These are phyloP conservation scores for Sparassis latifolia DNA, from an alignment of 1,284 basidiomycete genomes.

Conservation along the genomic window DNA sequence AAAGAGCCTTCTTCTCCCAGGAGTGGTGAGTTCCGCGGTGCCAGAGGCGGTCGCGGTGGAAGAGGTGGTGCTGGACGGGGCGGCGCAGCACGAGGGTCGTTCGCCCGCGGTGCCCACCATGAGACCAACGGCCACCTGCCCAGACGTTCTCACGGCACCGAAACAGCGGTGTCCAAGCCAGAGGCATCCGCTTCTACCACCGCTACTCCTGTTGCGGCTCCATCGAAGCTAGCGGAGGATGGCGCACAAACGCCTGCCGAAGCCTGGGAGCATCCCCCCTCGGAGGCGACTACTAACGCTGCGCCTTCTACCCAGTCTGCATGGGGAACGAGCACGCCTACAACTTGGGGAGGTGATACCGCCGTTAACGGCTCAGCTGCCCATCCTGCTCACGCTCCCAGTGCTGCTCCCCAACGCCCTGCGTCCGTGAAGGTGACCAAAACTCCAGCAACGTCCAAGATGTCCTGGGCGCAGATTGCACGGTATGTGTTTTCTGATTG, in stretches of 20 bases:
- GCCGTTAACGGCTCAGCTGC: constrained; percentile 31
- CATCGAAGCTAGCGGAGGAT: constrained; percentile 9
- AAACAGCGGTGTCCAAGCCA: constrained; percentile 10
- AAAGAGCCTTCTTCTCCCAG: constrained; percentile 42
- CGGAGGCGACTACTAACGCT: background rate
- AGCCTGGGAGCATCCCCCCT: background rate
- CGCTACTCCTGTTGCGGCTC: constrained; percentile 6
- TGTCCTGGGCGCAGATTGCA: constrained; percentile 79
- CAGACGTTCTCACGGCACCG: constrained; percentile 18
- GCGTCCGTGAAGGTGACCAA: constrained; percentile 32
- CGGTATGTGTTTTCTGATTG: constrained; percentile 36
- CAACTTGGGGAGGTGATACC: constrained; percentile 34
- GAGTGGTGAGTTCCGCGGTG: constrained; percentile 57
- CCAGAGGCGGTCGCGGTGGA: constrained; percentile 58
- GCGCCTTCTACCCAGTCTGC: constrained; percentile 2
- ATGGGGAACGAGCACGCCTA: constrained; percentile 26
- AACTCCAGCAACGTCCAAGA: constrained; percentile 60
- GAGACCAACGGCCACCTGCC: constrained; percentile 42
- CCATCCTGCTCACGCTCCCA: constrained; percentile 19
- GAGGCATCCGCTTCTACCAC: constrained; percentile 14
- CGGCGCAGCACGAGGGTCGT: constrained; percentile 45
- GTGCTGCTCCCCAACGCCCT: constrained; percentile 5
- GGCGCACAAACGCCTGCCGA: constrained; percentile 5
- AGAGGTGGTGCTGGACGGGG: constrained; percentile 51
- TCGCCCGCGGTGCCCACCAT: constrained; percentile 50